These are phyloP conservation scores for Phellopilus nigrolimitatus DNA, from an alignment of 1,284 basidiomycete genomes.

Conservation along the genomic window DNA sequence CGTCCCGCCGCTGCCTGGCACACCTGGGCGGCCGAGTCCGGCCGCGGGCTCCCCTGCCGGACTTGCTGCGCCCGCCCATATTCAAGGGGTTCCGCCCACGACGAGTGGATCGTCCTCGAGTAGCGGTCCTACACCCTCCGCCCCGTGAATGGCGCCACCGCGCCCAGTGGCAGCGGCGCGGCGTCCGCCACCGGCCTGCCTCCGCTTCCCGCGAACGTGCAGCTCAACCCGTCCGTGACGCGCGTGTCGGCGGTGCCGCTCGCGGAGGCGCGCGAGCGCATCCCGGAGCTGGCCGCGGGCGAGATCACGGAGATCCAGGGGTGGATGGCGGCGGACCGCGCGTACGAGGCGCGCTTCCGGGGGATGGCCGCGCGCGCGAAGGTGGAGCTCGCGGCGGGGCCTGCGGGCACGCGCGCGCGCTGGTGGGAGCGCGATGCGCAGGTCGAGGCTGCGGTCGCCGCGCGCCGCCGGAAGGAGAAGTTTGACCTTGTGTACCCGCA, in stretches of 20 bases:
- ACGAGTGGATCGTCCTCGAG: conserved; percentile 19
- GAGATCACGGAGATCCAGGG: conserved; percentile 43
- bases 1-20: background rate
- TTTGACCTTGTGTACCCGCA: conserved; percentile 71
- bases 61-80: conserved; percentile 19
- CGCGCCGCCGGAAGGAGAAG: conserved; percentile 40
- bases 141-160: conserved; percentile 19
- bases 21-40: conserved; percentile 20
- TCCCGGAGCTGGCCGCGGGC: conserved; percentile 48
- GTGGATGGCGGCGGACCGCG: conserved; percentile 48
- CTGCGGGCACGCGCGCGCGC: conserved; percentile 27
- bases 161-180: background rate
- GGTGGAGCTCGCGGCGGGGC: conserved; percentile 29
- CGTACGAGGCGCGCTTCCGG: conserved; percentile 34
- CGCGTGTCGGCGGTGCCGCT: conserved; percentile 61
- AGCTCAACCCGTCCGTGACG: conserved; percentile 59
- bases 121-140: conserved; percentile 17
- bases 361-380: conserved; percentile 25
- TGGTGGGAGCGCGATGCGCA: conserved; percentile 50
- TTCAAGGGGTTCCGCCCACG: conserved; percentile 21
- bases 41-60: conserved; percentile 1
- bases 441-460: conserved; percentile 26
- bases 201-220: conserved; percentile 35
- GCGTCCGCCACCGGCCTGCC: conserved; percentile 19
- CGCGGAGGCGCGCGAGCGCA: conserved; percentile 43